These are phyloP conservation scores for Aspergillus viridinutans DNA, from an alignment of 2,329 filamentous ascomycete genomes.

Conservation along the genomic window DNA sequence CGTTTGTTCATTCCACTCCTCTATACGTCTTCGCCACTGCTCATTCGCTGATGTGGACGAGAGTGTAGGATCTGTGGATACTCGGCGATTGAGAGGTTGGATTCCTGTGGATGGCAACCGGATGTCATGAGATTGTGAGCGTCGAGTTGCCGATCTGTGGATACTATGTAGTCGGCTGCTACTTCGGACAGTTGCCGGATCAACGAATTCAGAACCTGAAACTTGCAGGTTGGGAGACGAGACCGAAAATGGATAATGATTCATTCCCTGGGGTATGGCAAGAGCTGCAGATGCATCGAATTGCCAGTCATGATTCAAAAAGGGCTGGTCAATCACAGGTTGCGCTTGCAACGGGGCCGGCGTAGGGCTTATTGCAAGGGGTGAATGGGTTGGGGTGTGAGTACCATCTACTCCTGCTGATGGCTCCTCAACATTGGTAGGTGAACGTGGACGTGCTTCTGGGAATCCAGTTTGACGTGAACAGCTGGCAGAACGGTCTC, in stretches of 20 bases:
- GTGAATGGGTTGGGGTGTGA: background rate
- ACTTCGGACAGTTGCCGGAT: constrained; percentile 13
- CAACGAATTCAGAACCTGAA: constrained; percentile 16
- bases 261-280: constrained; percentile 6
- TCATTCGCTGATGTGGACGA: constrained; percentile 27
- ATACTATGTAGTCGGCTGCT: background rate
- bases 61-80: constrained; percentile 31
- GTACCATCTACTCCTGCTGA: background rate
- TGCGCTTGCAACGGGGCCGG: background rate
- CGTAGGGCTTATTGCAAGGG: background rate
- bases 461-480: background rate
- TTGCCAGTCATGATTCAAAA: background rate
- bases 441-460: background rate
- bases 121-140: constrained; percentile 17
- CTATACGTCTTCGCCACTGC: constrained; percentile 36
- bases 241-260: constrained; percentile 28
- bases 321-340: background rate
- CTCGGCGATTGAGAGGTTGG: constrained; percentile 20
- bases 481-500: constrained; percentile 7
- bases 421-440: background rate
- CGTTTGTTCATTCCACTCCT: constrained; percentile 38
- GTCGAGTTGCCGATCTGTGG: constrained; percentile 10
- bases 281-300: background rate
- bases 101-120: constrained; percentile 6
- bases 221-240: constrained; percentile 32